Base-by-base conservation (phyloP, 2,329 filamentous ascomycete species). In the Bertia moriformis region DNA sequence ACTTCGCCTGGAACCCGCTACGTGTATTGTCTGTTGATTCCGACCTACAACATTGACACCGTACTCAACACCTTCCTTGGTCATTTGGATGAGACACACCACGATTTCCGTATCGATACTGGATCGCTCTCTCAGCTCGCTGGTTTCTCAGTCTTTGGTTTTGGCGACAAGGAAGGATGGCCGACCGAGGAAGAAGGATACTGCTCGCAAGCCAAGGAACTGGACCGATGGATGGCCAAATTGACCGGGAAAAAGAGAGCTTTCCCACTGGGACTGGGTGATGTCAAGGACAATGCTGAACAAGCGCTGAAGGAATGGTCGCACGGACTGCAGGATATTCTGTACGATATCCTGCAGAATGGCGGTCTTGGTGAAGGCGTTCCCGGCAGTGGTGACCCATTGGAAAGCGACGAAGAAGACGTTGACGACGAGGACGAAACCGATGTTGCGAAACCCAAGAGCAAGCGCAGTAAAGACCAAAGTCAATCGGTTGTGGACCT, bases 221-320 rank as follows among this genome's bases (percentile, higher is more conserved):
- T 93, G 3, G 89, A 98, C 55, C 87, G 78, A 54, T 96, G 91
- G 89, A 84, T 98, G 83, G 87, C 89, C n/a, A 93, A 87, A 54
- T 61, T 98, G 50, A 94, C 88, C 0, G 80, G 74, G 2, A 73
- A 81, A 44, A 94, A 89, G 61, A 71, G 88, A 52, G 88, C 86
- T 1, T 96, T 82, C 50, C 89, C 89, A 0, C 65, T 96, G 4
- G 91, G 91, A 3, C 79, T 89, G 68, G 86, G 83, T 2, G 87
- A 96, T 57, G 73, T 83, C 41, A 93, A 87, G 58, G 68, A 61
- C n/a, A 82, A 91, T 53, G 73, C 77, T 15, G 62, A 66, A 15
- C 58, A 71, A 38, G 67, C 82, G 18, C 57, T 96, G 40, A 59
- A 69, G 22, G 86, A 94, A 54, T 98, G 89, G 89, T 66, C 70